Base-by-base conservation (phyloP, 1,284 basidiomycete genomes). In the Somion occarium region DNA sequence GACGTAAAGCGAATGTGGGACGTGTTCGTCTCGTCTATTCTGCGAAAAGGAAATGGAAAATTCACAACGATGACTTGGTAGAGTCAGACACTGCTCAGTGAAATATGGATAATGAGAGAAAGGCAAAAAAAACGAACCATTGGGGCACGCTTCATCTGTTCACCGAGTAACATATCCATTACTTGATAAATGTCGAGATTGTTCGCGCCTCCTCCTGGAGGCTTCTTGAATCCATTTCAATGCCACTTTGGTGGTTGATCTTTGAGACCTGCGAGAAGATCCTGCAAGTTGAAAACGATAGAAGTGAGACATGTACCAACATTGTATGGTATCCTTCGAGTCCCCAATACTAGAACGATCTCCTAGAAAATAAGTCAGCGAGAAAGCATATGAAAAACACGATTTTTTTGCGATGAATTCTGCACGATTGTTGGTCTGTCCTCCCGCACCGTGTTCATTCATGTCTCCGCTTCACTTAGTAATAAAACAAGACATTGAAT, bases 11-110 rank as follows among this genome's bases (percentile, higher is more conserved):
- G 94, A 97, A 61, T 97, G 88, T 48, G 97, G 97, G 48, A 99
- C 97, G 74, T 98, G 89, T 79, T 99, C 97, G 61, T 94, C 93
- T 53, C 88, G 83, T 57, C 90, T 88, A 50, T 91, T 91, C 74
- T 93, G 91, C 38, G 90, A 91, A 74, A 93, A 93, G 77, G 96
- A 96, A 54, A 96, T 99, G 48, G 91, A 93, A 78, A 98, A 98
- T 46, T 96, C 97, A 64, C 84, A 84, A 68, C 98, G 93, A 62
- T 81, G 83, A 71, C 75, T 59, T n/a, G n/a, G n/a, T 11, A 9
- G n/a, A 37, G 34, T n/a, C n/a, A n/a, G n/a, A n/a, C n/a, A n/a
- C n/a, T n/a, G 22, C 25, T n/a, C n/a, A n/a, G n/a, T n/a, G n/a
- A n/a, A n/a, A n/a, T n/a, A n/a, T n/a, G n/a, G n/a, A n/a, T n/a